A percentile compares a stretch with the other conserved stretches of the same genome.
Conservation (phyloP, 495 filamentous ascomycete species). For the Podospora anserina region DNA sequence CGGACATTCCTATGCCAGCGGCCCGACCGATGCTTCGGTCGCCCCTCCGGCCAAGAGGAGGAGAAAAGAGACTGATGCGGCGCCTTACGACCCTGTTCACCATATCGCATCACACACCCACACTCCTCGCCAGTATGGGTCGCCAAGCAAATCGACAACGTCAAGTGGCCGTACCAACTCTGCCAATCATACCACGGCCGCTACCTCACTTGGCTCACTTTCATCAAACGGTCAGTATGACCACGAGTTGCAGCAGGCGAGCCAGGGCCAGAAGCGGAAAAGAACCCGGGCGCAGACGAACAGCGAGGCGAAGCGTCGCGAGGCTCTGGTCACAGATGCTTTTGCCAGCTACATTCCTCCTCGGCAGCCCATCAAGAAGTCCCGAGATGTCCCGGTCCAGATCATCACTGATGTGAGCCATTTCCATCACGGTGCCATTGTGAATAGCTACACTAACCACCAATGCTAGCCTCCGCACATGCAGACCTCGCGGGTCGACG, state of each 20-base stretch:
- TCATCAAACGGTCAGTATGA: constrained; percentile 62
- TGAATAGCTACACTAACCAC: neutral
- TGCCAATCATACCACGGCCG: constrained; percentile 78
- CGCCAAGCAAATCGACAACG: constrained; percentile 61
- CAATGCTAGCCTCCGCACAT: constrained; percentile 42
- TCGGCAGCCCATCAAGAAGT: constrained; percentile 83
- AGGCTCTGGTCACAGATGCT: constrained; percentile 66
- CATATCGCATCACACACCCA: constrained; percentile 65
- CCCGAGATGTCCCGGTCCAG: constrained; percentile 82
- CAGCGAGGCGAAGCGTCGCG: constrained; percentile 74
- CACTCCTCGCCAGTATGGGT: constrained; percentile 46
- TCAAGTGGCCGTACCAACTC: constrained; percentile 88
- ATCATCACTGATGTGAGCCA: constrained; percentile 75
- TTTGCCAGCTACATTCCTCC: constrained; percentile 80
- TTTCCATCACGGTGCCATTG: constrained; percentile 15
- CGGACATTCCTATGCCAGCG: constrained; percentile 23
- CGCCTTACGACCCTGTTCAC: constrained; percentile 47
- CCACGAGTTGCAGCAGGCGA: constrained; percentile 47
- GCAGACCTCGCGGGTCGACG: constrained; percentile 67
- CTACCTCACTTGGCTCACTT: constrained; percentile 77
- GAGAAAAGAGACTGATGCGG: constrained; percentile 44
- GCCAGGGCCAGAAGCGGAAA: constrained; percentile 87
- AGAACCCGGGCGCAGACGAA: constrained; percentile 71
- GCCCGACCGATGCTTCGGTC: constrained; percentile 20
- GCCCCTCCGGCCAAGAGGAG: constrained; percentile 47